Evolutionary conservation across 2,329 filamentous ascomycete genomes (phyloP), one percentile per base, ranked within the genome.

Genomic region (Phialocephala sp.): DNA sequence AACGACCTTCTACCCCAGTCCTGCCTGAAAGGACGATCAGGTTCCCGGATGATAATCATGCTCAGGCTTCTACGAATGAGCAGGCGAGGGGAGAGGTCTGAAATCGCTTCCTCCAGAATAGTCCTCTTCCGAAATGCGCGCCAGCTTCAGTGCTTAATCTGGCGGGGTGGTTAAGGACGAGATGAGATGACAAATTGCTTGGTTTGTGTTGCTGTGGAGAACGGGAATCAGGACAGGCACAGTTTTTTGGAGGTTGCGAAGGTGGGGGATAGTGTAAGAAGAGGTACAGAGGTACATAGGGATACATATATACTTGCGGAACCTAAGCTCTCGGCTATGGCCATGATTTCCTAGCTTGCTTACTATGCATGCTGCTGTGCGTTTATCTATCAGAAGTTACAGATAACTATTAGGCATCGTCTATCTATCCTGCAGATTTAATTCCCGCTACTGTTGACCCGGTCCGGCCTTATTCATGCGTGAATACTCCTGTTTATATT

Each of bases 31-130:
- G 81, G 66, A 79, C 78, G 18, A 80, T 84, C 66, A 78, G 80
- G 4, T 83, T 83, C 62, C 79, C 80, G 4, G 81, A 82, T 67
- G 82, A 82, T 65, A 64, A 71, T 58, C 24, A 11, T 8, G 24
- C 27, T 43, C 27, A 37, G n/a, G 20, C 32, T 52, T n/a, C 56
- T 45, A 20, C 36, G 36, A 62, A 22, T 12, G 41, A 20, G 18
- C n/a, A 8, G 22, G 8, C 39, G 24, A 43, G 39, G 11, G 54
- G 15, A 47, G 12, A 57, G 11, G 35, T 14, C 22, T 58, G 35
- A 27, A 5, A 18, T n/a, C 6, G 35, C 27, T 32, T 54, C 24
- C 41, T 2, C 9, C n/a, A 1, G 45, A 22, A 50, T 24, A 50
- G 2, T 50, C 20, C 6, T 50, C 45, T 43, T 43, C 41, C 41